These are phyloP conservation scores for Pestalotiopsis fici DNA, from an alignment of 2,329 filamentous ascomycete species.

Conservation along the genomic window DNA sequence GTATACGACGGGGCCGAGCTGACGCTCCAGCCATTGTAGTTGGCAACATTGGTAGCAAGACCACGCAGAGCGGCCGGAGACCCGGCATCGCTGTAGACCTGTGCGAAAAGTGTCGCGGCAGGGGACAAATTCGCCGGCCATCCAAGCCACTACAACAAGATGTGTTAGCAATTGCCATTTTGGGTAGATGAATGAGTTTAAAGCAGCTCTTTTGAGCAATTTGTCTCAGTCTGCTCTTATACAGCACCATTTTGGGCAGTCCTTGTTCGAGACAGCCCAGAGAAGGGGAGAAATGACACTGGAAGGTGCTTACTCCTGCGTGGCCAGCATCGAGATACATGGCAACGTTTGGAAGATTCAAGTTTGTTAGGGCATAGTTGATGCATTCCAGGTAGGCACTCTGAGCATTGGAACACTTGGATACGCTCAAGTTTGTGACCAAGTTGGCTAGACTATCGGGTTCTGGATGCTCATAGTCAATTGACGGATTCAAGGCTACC, in stretches of 20 bases:
- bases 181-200: no score
- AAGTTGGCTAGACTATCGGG: conserved; percentile 62
- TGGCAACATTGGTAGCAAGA: conserved; percentile 59
- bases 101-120: conserved; percentile 46
- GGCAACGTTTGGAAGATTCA: conserved; percentile 57
- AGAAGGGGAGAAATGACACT: no score
- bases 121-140: conserved; percentile 55
- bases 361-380: conserved; percentile 49
- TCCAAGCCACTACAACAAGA: no score
- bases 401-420: conserved; percentile 51
- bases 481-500: no score
- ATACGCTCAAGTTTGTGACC: conserved; percentile 53
- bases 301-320: no score
- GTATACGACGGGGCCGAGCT: conserved; percentile 40
- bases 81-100: conserved; percentile 51
- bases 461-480: conserved; percentile 34
- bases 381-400: conserved; percentile 50
- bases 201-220: no score
- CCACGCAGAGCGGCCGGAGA: conserved; percentile 52
- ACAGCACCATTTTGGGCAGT: no score
- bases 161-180: no score
- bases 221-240: no score
- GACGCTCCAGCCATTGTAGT: conserved; percentile 54
- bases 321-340: conserved; percentile 62
- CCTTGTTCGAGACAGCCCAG: no score